Conservation (phyloP, 805 yeast species). For the Nakazawaea molendinolei region DNA sequence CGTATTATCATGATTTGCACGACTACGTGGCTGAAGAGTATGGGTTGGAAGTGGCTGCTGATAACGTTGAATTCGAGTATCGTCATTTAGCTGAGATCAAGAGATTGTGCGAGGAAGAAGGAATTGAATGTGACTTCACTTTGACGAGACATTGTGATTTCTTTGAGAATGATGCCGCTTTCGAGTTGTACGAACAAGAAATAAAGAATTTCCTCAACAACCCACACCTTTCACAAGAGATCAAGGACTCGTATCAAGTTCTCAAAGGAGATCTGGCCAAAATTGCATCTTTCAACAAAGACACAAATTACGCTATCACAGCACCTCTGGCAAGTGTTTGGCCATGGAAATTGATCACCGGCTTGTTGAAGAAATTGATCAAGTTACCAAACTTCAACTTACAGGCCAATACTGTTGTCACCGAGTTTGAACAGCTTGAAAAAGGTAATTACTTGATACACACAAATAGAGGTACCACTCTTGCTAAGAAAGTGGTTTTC, state of each 20-base stretch:
- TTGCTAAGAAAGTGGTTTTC: constrained; percentile 25
- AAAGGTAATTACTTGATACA: constrained; percentile 25
- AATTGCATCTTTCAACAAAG: constrained; percentile 20
- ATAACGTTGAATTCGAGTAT: constrained; percentile 27
- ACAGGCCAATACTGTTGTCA: constrained; percentile 35
- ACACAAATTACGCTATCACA: constrained; percentile 25
- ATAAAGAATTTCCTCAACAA: constrained; percentile 19
- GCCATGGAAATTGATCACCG: constrained; percentile 34
- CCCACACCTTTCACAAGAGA: constrained; percentile 21
- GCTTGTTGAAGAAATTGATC: constrained; percentile 25
- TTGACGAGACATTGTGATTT: constrained; percentile 24
- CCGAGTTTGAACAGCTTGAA: constrained; percentile 16
- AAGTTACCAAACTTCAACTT: constrained; percentile 28
- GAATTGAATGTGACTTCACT: constrained; percentile 23
- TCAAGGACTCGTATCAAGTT: constrained; percentile 25
- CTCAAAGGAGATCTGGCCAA: constrained; percentile 25
- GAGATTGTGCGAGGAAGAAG: constrained; percentile 21
- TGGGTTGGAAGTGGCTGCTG: constrained; percentile 22
- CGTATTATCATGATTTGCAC: constrained; percentile 18
- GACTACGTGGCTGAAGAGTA: constrained; percentile 11
- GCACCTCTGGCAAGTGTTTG: constrained; percentile 37
- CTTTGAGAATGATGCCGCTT: constrained; percentile 3
- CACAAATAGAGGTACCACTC: constrained; percentile 24
- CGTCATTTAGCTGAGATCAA: constrained; percentile 24
- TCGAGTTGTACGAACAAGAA: constrained; percentile 9